Evolutionary conservation across 768 basidiomycete genomes (phyloP).

Genomic region (Collybia mongolica): DNA sequence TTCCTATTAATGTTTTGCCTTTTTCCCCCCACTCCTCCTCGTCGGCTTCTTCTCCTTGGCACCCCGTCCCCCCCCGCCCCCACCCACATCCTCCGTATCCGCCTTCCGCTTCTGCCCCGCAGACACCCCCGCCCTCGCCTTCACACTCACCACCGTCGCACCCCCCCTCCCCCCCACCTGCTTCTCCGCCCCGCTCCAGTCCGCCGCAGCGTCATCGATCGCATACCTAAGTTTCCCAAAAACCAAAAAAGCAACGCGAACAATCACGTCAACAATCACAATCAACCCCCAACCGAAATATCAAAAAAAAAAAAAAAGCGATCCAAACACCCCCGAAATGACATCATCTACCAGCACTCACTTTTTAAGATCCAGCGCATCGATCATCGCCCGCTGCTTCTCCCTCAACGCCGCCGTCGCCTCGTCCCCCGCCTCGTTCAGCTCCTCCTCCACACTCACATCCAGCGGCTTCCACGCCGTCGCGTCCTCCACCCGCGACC

Average conservation of each 20-base stretch:
- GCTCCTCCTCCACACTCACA: constrained; percentile 58
- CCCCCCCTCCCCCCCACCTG: constrained; percentile 55
- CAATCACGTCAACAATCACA: too few relatives aligned
- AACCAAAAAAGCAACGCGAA: constrained; percentile 2
- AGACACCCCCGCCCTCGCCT: constrained; percentile 31
- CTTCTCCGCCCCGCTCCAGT: constrained; percentile 75
- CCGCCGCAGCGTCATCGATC: constrained; percentile 65
- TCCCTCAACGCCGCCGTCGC: constrained; percentile 65
- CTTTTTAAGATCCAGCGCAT: constrained; percentile 85
- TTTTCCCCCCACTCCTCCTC: constrained; percentile 40
- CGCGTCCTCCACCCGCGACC: constrained; percentile 3
- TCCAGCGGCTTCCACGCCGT: constrained; percentile 44
- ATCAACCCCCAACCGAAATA: too few relatives aligned
- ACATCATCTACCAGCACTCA: too few relatives aligned
- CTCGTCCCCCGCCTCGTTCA: constrained; percentile 76
- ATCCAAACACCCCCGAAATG: background rate
- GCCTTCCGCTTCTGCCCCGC: constrained; percentile 67
- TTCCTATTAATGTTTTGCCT: constrained; percentile 34
- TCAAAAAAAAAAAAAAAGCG: constrained; percentile 3
- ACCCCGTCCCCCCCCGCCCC: constrained; percentile 12
- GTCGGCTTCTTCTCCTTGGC: constrained; percentile 47
- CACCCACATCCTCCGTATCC: constrained; percentile 28
- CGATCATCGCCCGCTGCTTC: constrained; percentile 85
- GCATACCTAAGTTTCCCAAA: constrained; percentile 54
- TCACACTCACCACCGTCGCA: constrained; percentile 78